Evolutionary conservation across 164 flowering plant genomes (phyloP).

Genomic region (Hamamelis virginiana): DNA sequence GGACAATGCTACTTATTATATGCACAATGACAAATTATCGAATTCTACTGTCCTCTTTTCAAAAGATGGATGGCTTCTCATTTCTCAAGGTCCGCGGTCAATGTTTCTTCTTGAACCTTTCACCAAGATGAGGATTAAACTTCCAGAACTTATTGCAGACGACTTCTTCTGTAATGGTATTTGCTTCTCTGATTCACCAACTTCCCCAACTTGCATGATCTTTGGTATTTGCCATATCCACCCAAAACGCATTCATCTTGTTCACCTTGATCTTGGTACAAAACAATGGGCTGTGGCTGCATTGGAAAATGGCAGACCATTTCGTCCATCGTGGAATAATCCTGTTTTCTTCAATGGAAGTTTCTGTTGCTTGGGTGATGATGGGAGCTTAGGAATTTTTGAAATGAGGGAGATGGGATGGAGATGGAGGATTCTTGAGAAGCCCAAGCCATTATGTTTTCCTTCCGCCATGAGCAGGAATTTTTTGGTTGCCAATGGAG

Average conservation of each 20-base stretch:
- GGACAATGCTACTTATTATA: neutral
- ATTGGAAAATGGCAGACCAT: too few species aligned
- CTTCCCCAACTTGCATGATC: constrained; percentile 1
- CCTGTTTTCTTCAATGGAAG: too few species aligned
- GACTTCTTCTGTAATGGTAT: neutral
- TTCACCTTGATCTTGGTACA: too few species aligned
- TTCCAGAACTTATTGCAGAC: neutral
- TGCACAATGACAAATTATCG: neutral
- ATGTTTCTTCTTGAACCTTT: neutral
- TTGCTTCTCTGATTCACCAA: constrained; percentile 5
- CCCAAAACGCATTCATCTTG: neutral
- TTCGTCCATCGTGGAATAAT: too few species aligned
- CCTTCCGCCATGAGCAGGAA: neutral
- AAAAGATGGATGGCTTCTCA: constrained; percentile 4
- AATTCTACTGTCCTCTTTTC: neutral
- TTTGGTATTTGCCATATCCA: neutral
- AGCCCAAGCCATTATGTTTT: neutral
- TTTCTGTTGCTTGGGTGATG: too few species aligned
- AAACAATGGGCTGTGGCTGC: too few species aligned
- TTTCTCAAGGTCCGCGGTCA: neutral
- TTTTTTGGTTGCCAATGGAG: neutral
- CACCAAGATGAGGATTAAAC: neutral
- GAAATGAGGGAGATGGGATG: too few species aligned
- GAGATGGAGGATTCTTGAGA: neutral
- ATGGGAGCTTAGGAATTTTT: too few species aligned